phyloP scores from a whole-genome alignment of 768 basidiomycete genomes.

The Naematelia aurantialba region DNA sequence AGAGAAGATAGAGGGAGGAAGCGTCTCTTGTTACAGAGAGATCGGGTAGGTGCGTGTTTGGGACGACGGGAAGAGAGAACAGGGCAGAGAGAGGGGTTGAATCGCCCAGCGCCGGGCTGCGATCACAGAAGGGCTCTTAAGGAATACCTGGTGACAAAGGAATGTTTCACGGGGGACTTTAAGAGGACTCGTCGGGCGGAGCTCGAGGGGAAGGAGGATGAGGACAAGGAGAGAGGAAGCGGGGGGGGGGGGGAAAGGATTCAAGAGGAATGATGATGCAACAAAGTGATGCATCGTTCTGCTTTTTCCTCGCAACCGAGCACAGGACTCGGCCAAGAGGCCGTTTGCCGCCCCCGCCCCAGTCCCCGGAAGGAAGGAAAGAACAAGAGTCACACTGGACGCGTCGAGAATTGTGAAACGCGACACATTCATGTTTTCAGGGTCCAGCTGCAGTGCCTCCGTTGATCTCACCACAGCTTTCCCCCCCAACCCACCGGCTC shows the following conservation, averaged over 20 bases:
- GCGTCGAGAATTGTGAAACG: background rate
- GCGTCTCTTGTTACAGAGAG: too few relatives aligned
- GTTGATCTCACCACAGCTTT: too few relatives aligned
- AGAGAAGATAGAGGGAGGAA: too few relatives aligned
- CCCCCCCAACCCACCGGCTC: too few relatives aligned
- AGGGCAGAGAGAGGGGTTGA: background rate
- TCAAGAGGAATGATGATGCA: too few relatives aligned
- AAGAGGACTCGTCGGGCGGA: background rate
- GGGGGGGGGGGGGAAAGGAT: too few relatives aligned
- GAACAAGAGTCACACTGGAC: background rate
- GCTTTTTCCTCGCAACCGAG: too few relatives aligned
- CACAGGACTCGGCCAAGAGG: too few relatives aligned
- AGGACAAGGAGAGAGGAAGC: background rate
- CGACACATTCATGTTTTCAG: too few relatives aligned
- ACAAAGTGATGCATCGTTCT: too few relatives aligned
- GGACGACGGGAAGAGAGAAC: background rate
- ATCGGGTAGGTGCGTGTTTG: background rate
- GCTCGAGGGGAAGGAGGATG: background rate
- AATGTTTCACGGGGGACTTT: background rate
- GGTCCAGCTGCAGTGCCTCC: too few relatives aligned
- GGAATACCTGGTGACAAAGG: background rate
- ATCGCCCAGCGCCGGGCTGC: background rate
- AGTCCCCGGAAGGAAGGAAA: background rate
- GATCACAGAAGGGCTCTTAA: background rate
- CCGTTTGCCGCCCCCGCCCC: too few relatives aligned